These are phyloP conservation scores for Chrysosporium keratinophilum DNA, from an alignment of 2,329 filamentous ascomycete genomes.

Conservation along the genomic window DNA sequence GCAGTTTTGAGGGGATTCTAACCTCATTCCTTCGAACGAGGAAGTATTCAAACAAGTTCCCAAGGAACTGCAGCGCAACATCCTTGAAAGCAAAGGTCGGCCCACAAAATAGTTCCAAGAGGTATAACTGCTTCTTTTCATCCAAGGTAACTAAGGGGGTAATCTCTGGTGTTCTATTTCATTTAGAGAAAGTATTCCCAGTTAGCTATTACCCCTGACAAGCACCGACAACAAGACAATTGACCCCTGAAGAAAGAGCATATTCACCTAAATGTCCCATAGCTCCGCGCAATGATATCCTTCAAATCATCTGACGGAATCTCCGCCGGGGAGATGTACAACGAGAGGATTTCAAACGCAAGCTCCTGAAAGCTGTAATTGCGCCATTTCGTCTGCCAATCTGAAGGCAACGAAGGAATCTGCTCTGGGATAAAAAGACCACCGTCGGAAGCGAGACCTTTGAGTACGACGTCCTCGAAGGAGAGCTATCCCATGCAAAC, in stretches of 20 bases:
- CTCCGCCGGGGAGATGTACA: conserved; percentile 71
- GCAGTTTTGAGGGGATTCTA: not conserved
- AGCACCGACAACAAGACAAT: not conserved
- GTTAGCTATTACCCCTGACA: not conserved
- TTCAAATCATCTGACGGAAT: conserved; percentile 74
- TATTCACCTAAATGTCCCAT: conserved; percentile 67
- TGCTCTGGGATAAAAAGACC: conserved; percentile 83
- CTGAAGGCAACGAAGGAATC: conserved; percentile 54
- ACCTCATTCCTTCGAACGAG: conserved; percentile 34
- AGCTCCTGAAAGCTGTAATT: conserved; percentile 55
- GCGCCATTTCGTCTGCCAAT: conserved; percentile 63
- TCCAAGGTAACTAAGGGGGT: conserved; percentile 73
- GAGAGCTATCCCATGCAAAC: conserved; percentile 43
- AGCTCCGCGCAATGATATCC: conserved; percentile 71
- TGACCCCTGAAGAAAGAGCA: not conserved
- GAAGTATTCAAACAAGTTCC: conserved; percentile 64
- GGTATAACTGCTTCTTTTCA: conserved; percentile 59
- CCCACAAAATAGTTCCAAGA: conserved; percentile 92
- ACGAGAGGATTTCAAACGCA: conserved; percentile 43
- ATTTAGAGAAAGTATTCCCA: not conserved
- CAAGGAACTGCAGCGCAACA: conserved; percentile 82
- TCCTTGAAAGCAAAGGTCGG: conserved; percentile 96
- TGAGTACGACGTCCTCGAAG: conserved; percentile 83
- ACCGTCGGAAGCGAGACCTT: conserved; percentile 75
- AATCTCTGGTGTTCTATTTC: conserved; percentile 64